These are phyloP conservation scores for Chimonanthus salicifolius DNA, from an alignment of 164 flowering plant species.

Conservation along the genomic window DNA sequence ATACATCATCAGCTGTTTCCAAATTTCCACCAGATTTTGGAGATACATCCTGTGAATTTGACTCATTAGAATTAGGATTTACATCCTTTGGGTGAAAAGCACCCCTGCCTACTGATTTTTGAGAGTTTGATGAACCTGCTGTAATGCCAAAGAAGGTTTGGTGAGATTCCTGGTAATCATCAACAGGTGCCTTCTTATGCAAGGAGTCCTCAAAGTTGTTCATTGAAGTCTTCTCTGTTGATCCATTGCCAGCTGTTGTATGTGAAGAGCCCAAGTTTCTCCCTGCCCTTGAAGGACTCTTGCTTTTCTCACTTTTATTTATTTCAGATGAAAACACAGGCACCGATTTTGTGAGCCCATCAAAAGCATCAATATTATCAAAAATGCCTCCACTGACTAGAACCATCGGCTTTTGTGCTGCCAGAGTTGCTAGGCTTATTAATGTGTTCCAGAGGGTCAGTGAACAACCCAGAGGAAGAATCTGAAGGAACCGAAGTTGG, in stretches of 20 bases:
- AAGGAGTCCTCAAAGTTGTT: slow-evolving; percentile 30
- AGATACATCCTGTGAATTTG: slow-evolving; percentile 32
- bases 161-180: slow-evolving; percentile 38
- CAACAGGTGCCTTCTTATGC: slow-evolving; percentile 34
- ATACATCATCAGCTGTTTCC: slow-evolving; percentile 55
- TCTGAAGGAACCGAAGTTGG: slow-evolving; percentile 33
- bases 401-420: slow-evolving; percentile 27
- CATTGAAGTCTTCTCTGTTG: slow-evolving; percentile 30
- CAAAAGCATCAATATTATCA: slow-evolving; percentile 62
- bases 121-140: slow-evolving; percentile 34
- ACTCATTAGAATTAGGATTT: slow-evolving; percentile 27
- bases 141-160: slow-evolving; percentile 51
- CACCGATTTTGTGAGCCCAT: slow-evolving; percentile 36
- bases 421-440: slow-evolving; percentile 32
- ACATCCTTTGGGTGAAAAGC: slow-evolving; percentile 35
- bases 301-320: slow-evolving; percentile 28
- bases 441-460: slow-evolving; percentile 53
- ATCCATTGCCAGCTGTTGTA: slow-evolving; percentile 26
- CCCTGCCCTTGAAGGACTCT: slow-evolving; percentile 33
- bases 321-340: slow-evolving; percentile 39
- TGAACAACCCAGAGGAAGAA: slow-evolving; percentile 36
- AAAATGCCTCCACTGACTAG: slow-evolving; percentile 33
- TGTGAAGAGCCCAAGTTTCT: slow-evolving; percentile 20
- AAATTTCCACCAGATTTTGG: slow-evolving; percentile 39
- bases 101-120: slow-evolving; percentile 27